These are phyloP conservation scores for Russula sp. DNA, from an alignment of 768 basidiomycete species.

Conservation along the genomic window DNA sequence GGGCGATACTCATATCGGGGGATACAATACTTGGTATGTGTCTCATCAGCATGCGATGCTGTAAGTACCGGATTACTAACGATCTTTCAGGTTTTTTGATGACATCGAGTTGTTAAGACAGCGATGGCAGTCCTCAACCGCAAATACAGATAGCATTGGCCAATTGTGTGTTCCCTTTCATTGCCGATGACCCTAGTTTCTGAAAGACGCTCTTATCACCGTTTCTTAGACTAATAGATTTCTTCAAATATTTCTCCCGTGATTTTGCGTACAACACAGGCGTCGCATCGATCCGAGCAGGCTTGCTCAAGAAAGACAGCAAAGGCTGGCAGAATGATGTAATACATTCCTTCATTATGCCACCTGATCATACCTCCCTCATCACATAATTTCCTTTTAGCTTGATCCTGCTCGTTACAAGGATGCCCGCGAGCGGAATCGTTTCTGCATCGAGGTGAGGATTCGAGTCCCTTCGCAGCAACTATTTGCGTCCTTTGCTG, in stretches of 20 bases:
- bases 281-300: constrained; percentile 86
- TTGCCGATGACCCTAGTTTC: neutral
- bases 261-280: constrained; percentile 90
- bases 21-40: constrained; percentile 65
- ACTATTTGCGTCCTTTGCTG: neutral
- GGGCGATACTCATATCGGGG: constrained; percentile 77
- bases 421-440: constrained; percentile 80
- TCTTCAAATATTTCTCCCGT: constrained; percentile 93
- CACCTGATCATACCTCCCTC: neutral
- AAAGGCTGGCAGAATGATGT: constrained; percentile 92
- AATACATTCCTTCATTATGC: neutral
- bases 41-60: neutral
- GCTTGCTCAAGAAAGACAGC: constrained; percentile 78
- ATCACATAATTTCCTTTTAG: constrained; percentile 1
- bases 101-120: constrained; percentile 88
- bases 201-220: constrained; percentile 2
- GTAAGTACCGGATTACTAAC: neutral
- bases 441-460: constrained; percentile 88
- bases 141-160: constrained; percentile 86
- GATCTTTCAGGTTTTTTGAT: constrained; percentile 72
- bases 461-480: too few species aligned
- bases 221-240: constrained; percentile 82
- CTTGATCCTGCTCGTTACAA: constrained; percentile 40
- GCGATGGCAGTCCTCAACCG: constrained; percentile 92
- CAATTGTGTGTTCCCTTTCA: constrained; percentile 58